Base-by-base conservation (phyloP, 306 rosid species). In the Parietaria judaica region DNA sequence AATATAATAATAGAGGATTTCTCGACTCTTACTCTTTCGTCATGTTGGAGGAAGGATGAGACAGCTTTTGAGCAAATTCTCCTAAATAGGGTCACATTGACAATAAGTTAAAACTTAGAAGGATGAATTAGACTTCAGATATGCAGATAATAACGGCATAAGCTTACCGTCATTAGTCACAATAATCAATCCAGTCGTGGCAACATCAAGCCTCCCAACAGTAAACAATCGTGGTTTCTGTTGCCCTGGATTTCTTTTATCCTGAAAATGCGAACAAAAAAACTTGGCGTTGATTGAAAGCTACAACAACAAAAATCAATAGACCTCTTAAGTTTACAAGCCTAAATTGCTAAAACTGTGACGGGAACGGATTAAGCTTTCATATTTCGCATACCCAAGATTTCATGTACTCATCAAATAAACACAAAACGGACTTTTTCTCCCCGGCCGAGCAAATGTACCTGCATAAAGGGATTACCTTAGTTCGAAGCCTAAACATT, bases 131-230 rank as follows among this genome's bases (percentile, higher is more conserved):
- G 4, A 35, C 16, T 7, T 64, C 36, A 57, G 45, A 56, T 37
- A 35, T 31, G 41, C 54, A 61, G 44, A 51, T 56, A 61, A 15
- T 49, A 14, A 36, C 67, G 35, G 72, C 23, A 68, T 64, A 64
- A 67, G 76, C 44, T 9, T 67, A 85, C 98, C 98, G 59, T 91
- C 98, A 72, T 91, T 87, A 49, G 98, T 91, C 72, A 91, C 96
- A 71, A 91, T 72, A 79, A 91, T 82, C 76, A 91, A 79, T 54
- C 98, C 98, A 45, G 88, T 85, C 7, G 98, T 91, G 61, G 95
- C 96, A 81, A 91, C 98, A 79, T 91, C 98, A 72, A 91, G 96
- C 67, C 98, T 91, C 49, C 98, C 98, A 37, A 91, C 89, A 5
- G 98, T 91, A 67, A 87, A 91, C 54, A 91, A 64, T 38, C 98